A percentile compares a stretch with the other conserved stretches of the same genome.
These are phyloP conservation scores for Phytophthora hybrid DNA, from an alignment of 352 stramenopile species.

Conservation along the genomic window DNA sequence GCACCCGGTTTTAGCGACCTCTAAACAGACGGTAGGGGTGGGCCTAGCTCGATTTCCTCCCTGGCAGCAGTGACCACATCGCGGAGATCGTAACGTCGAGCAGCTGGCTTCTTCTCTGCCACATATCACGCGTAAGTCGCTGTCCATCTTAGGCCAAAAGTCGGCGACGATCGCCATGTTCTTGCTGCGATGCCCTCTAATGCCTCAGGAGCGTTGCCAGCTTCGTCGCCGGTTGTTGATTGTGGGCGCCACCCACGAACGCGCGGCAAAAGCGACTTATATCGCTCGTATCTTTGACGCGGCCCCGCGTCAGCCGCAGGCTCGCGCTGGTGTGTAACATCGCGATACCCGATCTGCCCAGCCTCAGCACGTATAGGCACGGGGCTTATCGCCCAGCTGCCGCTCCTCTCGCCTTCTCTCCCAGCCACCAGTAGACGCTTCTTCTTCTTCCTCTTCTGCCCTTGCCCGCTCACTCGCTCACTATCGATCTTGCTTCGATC, in stretches of 20 bases:
- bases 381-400: slow-evolving; percentile 28
- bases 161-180: background rate
- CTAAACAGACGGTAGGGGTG: background rate
- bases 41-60: background rate
- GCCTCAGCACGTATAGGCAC: slow-evolving; percentile 20
- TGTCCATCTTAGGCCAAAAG: background rate
- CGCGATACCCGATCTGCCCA: slow-evolving; percentile 1
- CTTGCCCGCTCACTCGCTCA: slow-evolving; percentile 16
- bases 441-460: background rate
- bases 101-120: slow-evolving; percentile 10
- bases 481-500: slow-evolving; percentile 49
- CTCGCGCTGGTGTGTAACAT: slow-evolving; percentile 18
- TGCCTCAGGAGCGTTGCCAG: background rate
- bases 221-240: slow-evolving; percentile 5
- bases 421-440: background rate
- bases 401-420: slow-evolving; percentile 20
- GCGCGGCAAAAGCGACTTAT: slow-evolving; percentile 22
- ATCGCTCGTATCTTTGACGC: slow-evolving; percentile 31
- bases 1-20: slow-evolving; percentile 19
- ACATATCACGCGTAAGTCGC: slow-evolving; percentile 7
- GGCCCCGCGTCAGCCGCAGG: slow-evolving; percentile 14
- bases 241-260: slow-evolving; percentile 22
- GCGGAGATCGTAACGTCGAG: slow-evolving; percentile 9
- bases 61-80: slow-evolving; percentile 12
- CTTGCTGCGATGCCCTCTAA: background rate